Evolutionary conservation across 306 rosid genomes (phyloP).

Genomic region (Dicorynia guianensis): DNA sequence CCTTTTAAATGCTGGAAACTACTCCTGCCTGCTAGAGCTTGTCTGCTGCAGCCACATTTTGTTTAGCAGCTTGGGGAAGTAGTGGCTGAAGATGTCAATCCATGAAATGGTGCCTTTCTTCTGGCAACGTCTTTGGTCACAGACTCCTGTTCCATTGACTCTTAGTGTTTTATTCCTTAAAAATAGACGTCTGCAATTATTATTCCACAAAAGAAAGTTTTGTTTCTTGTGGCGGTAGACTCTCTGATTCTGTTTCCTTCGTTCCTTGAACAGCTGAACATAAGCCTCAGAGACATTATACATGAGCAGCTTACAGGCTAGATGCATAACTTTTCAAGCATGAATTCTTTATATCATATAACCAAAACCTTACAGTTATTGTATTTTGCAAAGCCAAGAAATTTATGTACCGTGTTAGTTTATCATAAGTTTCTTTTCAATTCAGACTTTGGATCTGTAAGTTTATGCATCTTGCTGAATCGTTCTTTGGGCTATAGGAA

Average conservation of each 20-base stretch:
- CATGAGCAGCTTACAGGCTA: neutral
- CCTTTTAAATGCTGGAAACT: neutral
- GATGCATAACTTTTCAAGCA: neutral
- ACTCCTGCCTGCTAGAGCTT: neutral
- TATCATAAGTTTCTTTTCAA: neutral
- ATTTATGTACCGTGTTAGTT: neutral
- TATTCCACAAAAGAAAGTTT: neutral
- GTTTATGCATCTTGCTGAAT: conserved; percentile 33
- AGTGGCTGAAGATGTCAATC: neutral
- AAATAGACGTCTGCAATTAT: neutral
- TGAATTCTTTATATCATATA: conserved; percentile 5
- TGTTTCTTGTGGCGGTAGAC: neutral
- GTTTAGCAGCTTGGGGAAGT: neutral
- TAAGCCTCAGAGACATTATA: neutral
- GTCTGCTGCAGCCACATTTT: neutral
- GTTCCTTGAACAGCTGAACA: neutral
- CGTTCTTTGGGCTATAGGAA: conserved; percentile 54
- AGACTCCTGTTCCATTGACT: neutral
- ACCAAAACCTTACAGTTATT: conserved; percentile 2
- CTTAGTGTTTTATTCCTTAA: neutral
- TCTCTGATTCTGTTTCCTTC: neutral
- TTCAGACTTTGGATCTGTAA: conserved; percentile 25
- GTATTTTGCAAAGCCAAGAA: conserved; percentile 1
- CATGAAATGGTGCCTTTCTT: conserved; percentile 21
- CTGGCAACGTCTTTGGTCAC: conserved; percentile 21